phyloP scores from a whole-genome alignment of 495 filamentous ascomycete genomes.

The Talaromyces thailandensis region DNA sequence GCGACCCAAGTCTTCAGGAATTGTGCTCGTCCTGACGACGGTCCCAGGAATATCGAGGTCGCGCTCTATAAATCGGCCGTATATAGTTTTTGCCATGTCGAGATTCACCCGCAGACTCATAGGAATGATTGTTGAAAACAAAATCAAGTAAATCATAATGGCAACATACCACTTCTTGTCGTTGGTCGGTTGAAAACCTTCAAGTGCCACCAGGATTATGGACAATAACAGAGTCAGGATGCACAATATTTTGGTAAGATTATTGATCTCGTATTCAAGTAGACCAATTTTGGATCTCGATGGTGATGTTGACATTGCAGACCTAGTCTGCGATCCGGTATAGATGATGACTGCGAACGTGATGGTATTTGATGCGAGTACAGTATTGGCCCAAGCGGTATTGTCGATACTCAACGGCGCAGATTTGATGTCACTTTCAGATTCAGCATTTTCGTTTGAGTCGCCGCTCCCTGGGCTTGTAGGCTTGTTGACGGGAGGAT shows the following conservation, averaged over 20 bases:
- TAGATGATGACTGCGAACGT: conserved; percentile 87
- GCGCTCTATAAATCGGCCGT: conserved; percentile 89
- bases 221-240: conserved; percentile 77
- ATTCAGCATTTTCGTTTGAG: conserved; percentile 12
- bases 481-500: conserved; percentile 36
- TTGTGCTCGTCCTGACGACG: conserved; percentile 92
- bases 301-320: conserved; percentile 84
- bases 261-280: conserved; percentile 94
- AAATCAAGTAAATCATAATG: conserved; percentile 88
- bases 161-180: conserved; percentile 79
- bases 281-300: conserved; percentile 89
- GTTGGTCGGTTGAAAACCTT: conserved; percentile 64
- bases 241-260: conserved; percentile 95
- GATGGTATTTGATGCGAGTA: conserved; percentile 84
- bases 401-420: conserved; percentile 87
- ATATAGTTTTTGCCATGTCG: conserved; percentile 94
- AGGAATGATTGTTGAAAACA: conserved; percentile 98
- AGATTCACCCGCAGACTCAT: conserved; percentile 94
- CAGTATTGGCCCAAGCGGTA: conserved; percentile 97
- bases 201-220: conserved; percentile 78
- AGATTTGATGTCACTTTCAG: conserved; percentile 30
- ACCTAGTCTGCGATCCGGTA: conserved; percentile 89
- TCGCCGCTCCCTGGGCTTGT: conserved; percentile 18
- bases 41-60: conserved; percentile 85
- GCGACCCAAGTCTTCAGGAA: conserved; percentile 90